phyloP scores from a whole-genome alignment of 495 filamentous ascomycete genomes.

The Daldinia concentrica region DNA sequence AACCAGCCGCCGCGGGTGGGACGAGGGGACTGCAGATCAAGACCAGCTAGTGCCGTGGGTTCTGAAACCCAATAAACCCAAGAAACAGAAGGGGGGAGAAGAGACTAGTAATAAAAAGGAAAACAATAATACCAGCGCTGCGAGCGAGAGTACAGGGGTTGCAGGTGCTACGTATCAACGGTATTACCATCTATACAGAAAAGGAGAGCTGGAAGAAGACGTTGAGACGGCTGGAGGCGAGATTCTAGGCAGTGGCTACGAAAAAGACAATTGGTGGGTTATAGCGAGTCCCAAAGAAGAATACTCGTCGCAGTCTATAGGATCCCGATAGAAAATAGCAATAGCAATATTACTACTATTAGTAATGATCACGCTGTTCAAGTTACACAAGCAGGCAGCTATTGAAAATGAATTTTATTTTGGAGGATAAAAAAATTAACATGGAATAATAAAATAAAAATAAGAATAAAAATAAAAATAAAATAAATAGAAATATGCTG shows the following conservation, averaged over 20 bases:
- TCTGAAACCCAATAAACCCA: constrained; percentile 59
- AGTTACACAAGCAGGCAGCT: constrained; percentile 11
- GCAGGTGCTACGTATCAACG: constrained; percentile 73
- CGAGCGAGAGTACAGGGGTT: constrained; percentile 7
- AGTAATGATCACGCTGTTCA: constrained; percentile 4
- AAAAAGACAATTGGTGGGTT: constrained; percentile 98
- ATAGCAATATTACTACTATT: constrained; percentile 17
- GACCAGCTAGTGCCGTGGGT: constrained; percentile 99
- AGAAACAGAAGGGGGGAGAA: constrained; percentile 41
- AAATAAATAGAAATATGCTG: constrained; percentile 6
- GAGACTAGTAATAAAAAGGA: constrained; percentile 23
- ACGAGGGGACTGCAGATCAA: constrained; percentile 78
- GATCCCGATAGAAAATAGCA: constrained; percentile 37
- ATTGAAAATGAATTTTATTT: neutral
- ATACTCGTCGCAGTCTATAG: constrained; percentile 14
- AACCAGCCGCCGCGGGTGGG: constrained; percentile 89
- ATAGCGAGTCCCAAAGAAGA: constrained; percentile 44
- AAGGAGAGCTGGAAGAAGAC: constrained; percentile 87
- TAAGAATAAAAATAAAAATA: constrained; percentile 6
- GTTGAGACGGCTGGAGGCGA: constrained; percentile 76
- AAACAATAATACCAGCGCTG: constrained; percentile 14
- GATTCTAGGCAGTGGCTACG: constrained; percentile 85
- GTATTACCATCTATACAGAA: constrained; percentile 93
- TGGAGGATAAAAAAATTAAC: too few relatives aligned
- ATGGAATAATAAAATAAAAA: too few relatives aligned